Base-by-base conservation (phyloP, 2,329 filamentous ascomycete genomes). In the Exophiala sp. region DNA sequence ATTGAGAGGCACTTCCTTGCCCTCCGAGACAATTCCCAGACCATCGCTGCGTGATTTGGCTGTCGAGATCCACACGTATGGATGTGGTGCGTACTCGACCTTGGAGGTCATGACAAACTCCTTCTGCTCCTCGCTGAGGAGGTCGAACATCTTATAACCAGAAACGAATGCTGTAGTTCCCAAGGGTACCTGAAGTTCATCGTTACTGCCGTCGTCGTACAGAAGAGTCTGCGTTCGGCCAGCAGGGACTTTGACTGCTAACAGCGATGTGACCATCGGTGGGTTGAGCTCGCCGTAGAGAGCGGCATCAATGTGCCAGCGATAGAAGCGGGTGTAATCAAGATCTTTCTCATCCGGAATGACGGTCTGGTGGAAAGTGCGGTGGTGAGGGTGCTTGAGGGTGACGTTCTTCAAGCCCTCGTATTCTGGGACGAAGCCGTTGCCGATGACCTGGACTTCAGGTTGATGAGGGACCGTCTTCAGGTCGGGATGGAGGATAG, bases 401-500 rank as follows among this genome's bases (percentile, higher is more conserved):
- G 74, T 81, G 58, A 91, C 79, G 66, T 90, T 76, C 61, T 78
- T 71, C 8, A 91, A 73, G 0, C 87, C 88, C 66, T 91, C 87
- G 63, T 89, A 91, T 32, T 81, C 78, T 1, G 78, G 68, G 1
- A 91, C 78, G 43, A 80, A 78, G 4, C 88, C 88, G 64, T 91
- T 89, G 38, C 88, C 88, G 57, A 91, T 91, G 50, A 91, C 84
- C 65, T 91, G 88, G 1, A 89, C 85, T 67, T 91, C 87, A 0
- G 88, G 86, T 67, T 91, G 88, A 62, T 89, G 84, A 0, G 88
- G 87, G 39, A 91, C 82, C 0, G 88, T 91, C 73, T 91, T 90
- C 14, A 91, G 77, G 63, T 91, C 88, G 0, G 88, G 88, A 65
- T 91, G 87, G 14, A 91, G 78, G 63, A 91, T 83, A 51, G 72